These are phyloP conservation scores for Fusarium sp. DNA, from an alignment of 2,329 filamentous ascomycete species.

Conservation along the genomic window DNA sequence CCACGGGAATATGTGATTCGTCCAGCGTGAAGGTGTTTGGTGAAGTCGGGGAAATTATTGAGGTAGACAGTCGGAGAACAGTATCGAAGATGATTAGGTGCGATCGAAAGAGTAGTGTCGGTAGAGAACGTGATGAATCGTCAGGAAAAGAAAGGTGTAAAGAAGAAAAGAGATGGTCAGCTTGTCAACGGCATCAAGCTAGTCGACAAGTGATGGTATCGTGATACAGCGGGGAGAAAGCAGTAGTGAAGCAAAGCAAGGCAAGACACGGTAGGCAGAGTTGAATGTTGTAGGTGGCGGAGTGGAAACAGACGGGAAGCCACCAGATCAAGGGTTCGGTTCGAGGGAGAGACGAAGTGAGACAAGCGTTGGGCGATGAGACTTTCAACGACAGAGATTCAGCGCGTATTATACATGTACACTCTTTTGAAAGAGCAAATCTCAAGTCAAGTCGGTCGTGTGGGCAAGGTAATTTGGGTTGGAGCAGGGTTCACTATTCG, in stretches of 20 bases:
- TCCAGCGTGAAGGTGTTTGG: conserved; percentile 58
- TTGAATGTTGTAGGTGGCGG: conserved; percentile 29
- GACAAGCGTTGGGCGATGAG: conserved; percentile 16
- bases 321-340: conserved; percentile 18
- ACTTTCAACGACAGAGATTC: not conserved
- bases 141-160: not conserved
- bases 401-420: not conserved
- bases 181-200: conserved; percentile 43
- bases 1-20: conserved; percentile 41
- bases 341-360: conserved; percentile 27
- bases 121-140: conserved; percentile 40
- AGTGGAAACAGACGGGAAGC: conserved; percentile 18
- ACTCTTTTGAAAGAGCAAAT: not conserved
- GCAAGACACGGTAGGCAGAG: not conserved
- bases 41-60: not conserved
- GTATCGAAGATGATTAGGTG: conserved; percentile 14
- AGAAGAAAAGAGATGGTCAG: conserved; percentile 29
- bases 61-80: not conserved
- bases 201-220: conserved; percentile 28
- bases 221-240: conserved; percentile 9
- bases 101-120: conserved; percentile 29
- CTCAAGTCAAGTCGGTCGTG: conserved; percentile 10
- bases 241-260: not conserved
- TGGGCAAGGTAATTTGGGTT: not conserved
- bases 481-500: conserved; percentile 29